Evolutionary conservation across 805 yeast species (phyloP), one percentile per base, ranked within the genome.

Genomic region (Ogataea glucozyma): DNA sequence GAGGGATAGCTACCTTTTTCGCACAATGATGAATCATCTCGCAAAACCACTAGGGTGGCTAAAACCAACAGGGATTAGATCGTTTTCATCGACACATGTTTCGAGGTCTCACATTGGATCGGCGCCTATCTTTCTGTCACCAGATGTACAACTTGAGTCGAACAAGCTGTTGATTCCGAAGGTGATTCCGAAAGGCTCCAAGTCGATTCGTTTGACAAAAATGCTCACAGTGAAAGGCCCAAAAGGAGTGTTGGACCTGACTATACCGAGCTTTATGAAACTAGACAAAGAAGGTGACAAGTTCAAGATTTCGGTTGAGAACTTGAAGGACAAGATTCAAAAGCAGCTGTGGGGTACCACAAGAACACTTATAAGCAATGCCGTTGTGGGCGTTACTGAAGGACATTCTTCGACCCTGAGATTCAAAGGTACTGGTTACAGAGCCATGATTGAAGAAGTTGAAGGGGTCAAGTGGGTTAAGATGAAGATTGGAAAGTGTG

Each of bases 361-460:
- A 40, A 78, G 99, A 61, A 75, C 95, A 0, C 71, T 83, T 45
- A 62, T 93, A 36, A 79, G 81, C 56, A 91, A 91, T 67, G 78
- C 85, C 53, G 74, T 91, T 21, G 71, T 78, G 26, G 99, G 99
- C 40, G 95, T 89, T 29, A 81, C 88, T 30, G 98, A 90, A 56
- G 98, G 98, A 11, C 98, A 93, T 62, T 66, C 88, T 48, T 80
- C 93, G 19, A 85, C 90, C 43, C 73, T 93, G 50, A 86, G 81
- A 66, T 83, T 93, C 53, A 95, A 88, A 13, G 99, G 99, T 52
- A 91, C 98, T 10, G 99, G 99, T 63, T 93, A 86, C 76, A 82
- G 98, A 67, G 96, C 95, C 2, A 73, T 78, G 47, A 61, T 91
- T 14, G 95, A 87, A 53, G 76, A 76, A 34, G 67, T 71, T 20